Evolutionary conservation across 148 eudicot genomes (phyloP), one percentile per base, ranked within the genome.

Genomic region (Amaranthus palmeri): DNA sequence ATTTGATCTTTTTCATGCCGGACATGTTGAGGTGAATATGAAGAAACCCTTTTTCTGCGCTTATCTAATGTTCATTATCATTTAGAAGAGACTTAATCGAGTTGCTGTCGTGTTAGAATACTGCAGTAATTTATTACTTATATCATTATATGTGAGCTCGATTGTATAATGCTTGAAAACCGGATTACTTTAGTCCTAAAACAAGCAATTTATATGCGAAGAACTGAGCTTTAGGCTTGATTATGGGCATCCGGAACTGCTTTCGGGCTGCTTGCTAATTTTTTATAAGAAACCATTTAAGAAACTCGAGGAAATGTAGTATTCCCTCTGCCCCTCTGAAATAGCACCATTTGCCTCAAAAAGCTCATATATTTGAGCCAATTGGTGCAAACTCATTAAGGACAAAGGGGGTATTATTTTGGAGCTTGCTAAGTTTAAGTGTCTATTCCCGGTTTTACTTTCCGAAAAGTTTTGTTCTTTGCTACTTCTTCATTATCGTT

Each of bases 1-100:
- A 64, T 93, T 93, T 82, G 98, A 93, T 82, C 97, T 93, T 79
- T 93, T 93, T 54, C 98, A 93, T 85, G 97, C 97, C 59, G 98
- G 98, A 72, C 98, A 93, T 85, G 98, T 91, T 36, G 98, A 93
- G 96, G 98, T 93, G 69, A 43, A 67, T 10, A 59, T 0, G 15
- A 15, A 54, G 18, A 54, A 36, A 5, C 56, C 52, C 51, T 54
- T 5, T 45, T 61, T 67, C 4, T 40, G 51, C 59, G 41, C 63
- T 52, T 63, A 42, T 25, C 13, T 50, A 17, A 18, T 65, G 49
- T 15, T 36, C 41, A 6, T 55, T 43, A 5, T 80, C 42, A 40
- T 54, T 69, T 18, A 13, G 65, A 70, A 56, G 51, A 41, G 36
- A 75, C 67, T 36, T 4, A 48, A 36, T 65, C 59, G 41, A 45